Base-by-base conservation (phyloP, 257 asterid species). In the Leonotis leonurus region DNA sequence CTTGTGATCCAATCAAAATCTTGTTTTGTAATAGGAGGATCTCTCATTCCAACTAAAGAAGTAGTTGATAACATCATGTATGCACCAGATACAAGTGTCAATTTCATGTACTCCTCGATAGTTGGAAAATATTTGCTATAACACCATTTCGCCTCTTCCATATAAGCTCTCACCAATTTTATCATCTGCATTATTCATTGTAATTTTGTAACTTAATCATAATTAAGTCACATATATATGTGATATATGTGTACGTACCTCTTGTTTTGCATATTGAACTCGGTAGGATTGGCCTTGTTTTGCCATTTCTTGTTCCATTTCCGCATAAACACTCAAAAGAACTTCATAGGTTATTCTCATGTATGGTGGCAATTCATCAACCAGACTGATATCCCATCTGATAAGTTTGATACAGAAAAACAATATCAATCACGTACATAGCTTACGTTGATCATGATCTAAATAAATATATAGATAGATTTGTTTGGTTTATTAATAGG, bases 91-190 rank as follows among this genome's bases (percentile, higher is more conserved):
- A 35, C 61, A 1, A 61, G 45, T 3, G 75, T 75, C 37, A 69
- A 52, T 27, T 74, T 65, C 86, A 80, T 65, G 8, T 77, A 74
- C 62, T 80, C 80, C 2, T 74, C 73, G 64, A 68, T 56, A 1
- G 30, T 80, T 10, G 83, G 83, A 25, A 53, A 17, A 17, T 71
- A n/a, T 3, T 64, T 60, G 17, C 21, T 43, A 6, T 51, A 54
- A 20, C 22, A 10, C 81, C 85, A 76, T 60, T 76, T 68, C 0
- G 77, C 79, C 59, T 79, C 81, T 36, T 76, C 64, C 21, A 68
- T 45, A n/a, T 71, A 77, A 9, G 78, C 11, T 58, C 27, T 56
- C 6, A 32, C 50, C n/a, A 73, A 3, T 26, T 60, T 60, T 58
- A 45, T 63, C 74, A 50, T 54, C 79, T 57, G 70, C 51, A n/a